These are phyloP conservation scores for Chiua virens DNA, from an alignment of 768 basidiomycete genomes.

Conservation along the genomic window DNA sequence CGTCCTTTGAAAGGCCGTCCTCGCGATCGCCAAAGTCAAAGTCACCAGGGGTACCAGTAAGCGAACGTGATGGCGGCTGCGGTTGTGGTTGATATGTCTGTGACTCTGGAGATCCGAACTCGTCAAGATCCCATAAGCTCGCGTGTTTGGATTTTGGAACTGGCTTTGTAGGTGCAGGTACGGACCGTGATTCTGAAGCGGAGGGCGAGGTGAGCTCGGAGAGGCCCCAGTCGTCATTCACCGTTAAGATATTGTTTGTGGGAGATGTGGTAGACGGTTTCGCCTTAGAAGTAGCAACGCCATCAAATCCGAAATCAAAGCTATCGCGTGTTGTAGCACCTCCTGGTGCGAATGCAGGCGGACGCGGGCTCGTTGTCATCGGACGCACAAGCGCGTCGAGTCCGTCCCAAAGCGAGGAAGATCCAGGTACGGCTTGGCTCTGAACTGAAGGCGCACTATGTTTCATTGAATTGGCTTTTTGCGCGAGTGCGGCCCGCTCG, in stretches of 20 bases:
- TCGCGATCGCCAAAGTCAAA: conserved; percentile 68
- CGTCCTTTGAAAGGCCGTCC: conserved; percentile 35
- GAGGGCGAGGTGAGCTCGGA: conserved; percentile 32
- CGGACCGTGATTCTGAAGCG: conserved; percentile 17
- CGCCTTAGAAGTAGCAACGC: not conserved
- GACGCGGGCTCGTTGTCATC: conserved; percentile 12
- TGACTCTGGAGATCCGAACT: conserved; percentile 32
- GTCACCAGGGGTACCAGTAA: conserved; percentile 42
- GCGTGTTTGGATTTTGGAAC: conserved; percentile 2
- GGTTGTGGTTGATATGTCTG: conserved; percentile 1
- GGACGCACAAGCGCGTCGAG: conserved; percentile 49
- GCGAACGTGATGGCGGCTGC: conserved; percentile 10
- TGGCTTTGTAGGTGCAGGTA: conserved; percentile 6
- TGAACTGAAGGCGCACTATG: conserved; percentile 12
- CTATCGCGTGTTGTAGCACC: conserved; percentile 1
- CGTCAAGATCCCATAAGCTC: conserved; percentile 48
- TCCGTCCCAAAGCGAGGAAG: conserved; percentile 60
- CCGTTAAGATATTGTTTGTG: not conserved
- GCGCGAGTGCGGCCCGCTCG: conserved; percentile 61
- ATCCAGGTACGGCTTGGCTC: conserved; percentile 1
- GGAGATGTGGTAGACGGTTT: conserved; percentile 3
- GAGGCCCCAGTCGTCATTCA: conserved; percentile 48
- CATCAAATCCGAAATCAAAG: conserved; percentile 26
- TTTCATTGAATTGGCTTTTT: conserved; percentile 42
- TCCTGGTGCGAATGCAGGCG: not conserved